These are phyloP conservation scores for Beauveria sp. DNA, from an alignment of 2,329 filamentous ascomycete species.

Conservation along the genomic window DNA sequence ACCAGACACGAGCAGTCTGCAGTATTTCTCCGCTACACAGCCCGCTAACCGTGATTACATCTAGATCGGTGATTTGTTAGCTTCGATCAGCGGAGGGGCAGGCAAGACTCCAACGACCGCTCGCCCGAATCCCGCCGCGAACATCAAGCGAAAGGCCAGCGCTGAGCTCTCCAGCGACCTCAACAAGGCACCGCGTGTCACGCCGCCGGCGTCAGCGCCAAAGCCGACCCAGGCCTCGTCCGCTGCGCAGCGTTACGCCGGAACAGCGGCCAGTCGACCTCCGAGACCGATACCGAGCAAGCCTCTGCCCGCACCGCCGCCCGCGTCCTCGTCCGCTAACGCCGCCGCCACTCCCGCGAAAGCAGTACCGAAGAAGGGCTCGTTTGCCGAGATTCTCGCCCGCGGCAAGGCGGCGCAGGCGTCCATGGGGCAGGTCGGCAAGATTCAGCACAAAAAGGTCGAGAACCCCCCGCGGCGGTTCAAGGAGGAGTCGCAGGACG, in stretches of 20 bases:
- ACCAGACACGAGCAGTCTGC: not conserved
- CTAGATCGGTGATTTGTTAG: constrained; percentile 48
- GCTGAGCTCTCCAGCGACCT: constrained; percentile 35
- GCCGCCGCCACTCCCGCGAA: constrained; percentile 33
- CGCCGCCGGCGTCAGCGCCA: constrained; percentile 13
- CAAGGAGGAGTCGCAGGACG: constrained; percentile 20
- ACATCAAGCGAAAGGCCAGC: constrained; percentile 50
- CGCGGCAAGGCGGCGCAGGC: constrained; percentile 60
- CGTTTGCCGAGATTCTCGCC: constrained; percentile 67
- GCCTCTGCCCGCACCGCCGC: constrained; percentile 15
- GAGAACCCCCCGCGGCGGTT: constrained; percentile 26
- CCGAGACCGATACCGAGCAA: not conserved
- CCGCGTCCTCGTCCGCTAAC: constrained; percentile 14
- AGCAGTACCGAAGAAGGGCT: constrained; percentile 59
- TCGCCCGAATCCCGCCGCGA: constrained; percentile 19
- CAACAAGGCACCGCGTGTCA: constrained; percentile 34
- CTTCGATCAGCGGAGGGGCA: constrained; percentile 52
- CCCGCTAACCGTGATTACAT: not conserved
- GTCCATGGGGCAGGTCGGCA: constrained; percentile 54
- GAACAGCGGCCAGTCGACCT: not conserved
- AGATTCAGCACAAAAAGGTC: constrained; percentile 67
- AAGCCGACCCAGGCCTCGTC: constrained; percentile 3
- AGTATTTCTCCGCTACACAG: not conserved
- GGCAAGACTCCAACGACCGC: constrained; percentile 26
- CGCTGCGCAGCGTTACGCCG: not conserved